Evolutionary conservation across 1,139 yeast species (phyloP).

Genomic region (Petasospora fabianii): DNA sequence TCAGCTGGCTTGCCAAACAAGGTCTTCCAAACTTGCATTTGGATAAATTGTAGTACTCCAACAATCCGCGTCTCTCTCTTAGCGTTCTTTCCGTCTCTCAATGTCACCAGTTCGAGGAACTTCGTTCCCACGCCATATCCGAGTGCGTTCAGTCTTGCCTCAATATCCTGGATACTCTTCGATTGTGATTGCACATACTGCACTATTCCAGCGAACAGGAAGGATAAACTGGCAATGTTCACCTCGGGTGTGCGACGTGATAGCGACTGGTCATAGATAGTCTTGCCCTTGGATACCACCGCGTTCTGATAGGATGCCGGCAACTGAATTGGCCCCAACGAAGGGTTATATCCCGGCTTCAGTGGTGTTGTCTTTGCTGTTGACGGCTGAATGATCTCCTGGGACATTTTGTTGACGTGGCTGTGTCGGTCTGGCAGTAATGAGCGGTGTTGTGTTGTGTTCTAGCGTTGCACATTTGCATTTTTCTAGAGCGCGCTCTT

Average conservation of each 20-base stretch:
- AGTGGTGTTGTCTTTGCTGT: conserved; percentile 15
- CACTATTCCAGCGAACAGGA: conserved; percentile 69
- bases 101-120: conserved; percentile 52
- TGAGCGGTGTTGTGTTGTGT: conserved; percentile 1
- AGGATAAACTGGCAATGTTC: conserved; percentile 62
- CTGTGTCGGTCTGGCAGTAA: background rate
- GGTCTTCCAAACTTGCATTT: conserved; percentile 76
- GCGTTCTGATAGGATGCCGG: conserved; percentile 23
- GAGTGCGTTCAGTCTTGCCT: conserved; percentile 64
- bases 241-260: conserved; percentile 65
- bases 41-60: conserved; percentile 80
- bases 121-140: conserved; percentile 72
- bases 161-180: conserved; percentile 74
- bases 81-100: conserved; percentile 64
- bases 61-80: conserved; percentile 71
- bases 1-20: conserved; percentile 83
- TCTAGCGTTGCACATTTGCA: background rate
- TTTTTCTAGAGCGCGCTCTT: conserved; percentile 2
- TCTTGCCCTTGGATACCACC: conserved; percentile 12
- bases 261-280: conserved; percentile 65
- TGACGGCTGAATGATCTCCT: conserved; percentile 27
- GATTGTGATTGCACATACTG: conserved; percentile 62
- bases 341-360: conserved; percentile 26
- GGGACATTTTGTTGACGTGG: conserved; percentile 5
- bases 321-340: conserved; percentile 27